Percentiles rank a stretch among this genome's conserved stretches.
phyloP scores from a whole-genome alignment of 2,329 filamentous ascomycete species.

The Venturia nashicola region DNA sequence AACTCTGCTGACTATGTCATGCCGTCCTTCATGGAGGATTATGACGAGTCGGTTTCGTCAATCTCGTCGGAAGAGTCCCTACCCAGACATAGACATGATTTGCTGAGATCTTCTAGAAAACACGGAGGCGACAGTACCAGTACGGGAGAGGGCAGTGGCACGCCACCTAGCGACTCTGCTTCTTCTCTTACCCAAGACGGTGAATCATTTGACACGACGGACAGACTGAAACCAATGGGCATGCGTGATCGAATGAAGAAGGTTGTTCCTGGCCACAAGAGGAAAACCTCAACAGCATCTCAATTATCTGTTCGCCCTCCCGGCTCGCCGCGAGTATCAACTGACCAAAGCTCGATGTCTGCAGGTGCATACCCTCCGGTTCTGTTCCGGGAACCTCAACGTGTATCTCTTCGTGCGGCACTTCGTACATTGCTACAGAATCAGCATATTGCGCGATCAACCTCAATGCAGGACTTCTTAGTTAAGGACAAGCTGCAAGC shows the following conservation, averaged over 20 bases:
- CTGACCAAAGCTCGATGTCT: constrained; percentile 20
- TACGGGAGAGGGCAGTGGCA: not conserved
- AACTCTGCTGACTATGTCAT: constrained; percentile 69
- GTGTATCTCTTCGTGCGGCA: constrained; percentile 83
- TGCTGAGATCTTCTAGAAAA: not conserved
- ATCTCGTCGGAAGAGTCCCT: constrained; percentile 49
- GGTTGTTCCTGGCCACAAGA: constrained; percentile 18
- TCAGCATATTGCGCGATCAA: constrained; percentile 68
- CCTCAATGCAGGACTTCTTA: constrained; percentile 75
- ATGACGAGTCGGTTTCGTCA: constrained; percentile 63
- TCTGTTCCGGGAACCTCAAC: constrained; percentile 77
- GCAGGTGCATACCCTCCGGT: constrained; percentile 34
- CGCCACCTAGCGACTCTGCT: constrained; percentile 1
- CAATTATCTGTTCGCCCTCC: constrained; percentile 13
- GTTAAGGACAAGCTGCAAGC: constrained; percentile 53
- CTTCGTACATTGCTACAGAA: constrained; percentile 79
- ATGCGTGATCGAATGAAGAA: constrained; percentile 7
- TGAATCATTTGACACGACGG: not conserved
- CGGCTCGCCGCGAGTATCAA: constrained; percentile 20
- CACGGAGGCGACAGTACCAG: not conserved
- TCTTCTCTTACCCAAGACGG: constrained; percentile 9
- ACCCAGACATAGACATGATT: not conserved
- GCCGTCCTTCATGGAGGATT: constrained; percentile 43
- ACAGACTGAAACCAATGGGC: constrained; percentile 4
- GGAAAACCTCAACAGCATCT: constrained; percentile 28